Evolutionary conservation across 1,284 basidiomycete genomes (phyloP).

Genomic region (Puccinia novopanici): DNA sequence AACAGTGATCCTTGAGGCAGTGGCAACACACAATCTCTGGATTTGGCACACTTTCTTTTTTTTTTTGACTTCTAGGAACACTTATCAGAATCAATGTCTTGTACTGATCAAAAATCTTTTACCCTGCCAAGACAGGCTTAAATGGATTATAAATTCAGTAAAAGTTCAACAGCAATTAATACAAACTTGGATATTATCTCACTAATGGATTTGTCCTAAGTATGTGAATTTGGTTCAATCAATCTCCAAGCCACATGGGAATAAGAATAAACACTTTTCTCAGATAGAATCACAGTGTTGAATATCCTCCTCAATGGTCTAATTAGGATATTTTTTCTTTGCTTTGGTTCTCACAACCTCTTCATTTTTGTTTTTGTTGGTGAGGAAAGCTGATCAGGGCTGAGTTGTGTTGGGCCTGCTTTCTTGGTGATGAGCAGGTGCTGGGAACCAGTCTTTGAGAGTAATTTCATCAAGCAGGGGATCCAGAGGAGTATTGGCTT

Average conservation of each 20-base stretch:
- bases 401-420: too few species aligned
- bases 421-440: too few species aligned
- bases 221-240: neutral
- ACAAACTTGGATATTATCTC: conserved; percentile 2
- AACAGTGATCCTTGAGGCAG: conserved; percentile 3
- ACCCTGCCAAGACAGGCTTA: too few species aligned
- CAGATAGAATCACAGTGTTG: neutral
- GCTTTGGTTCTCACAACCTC: neutral
- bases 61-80: too few species aligned
- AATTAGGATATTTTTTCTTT: neutral
- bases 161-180: neutral
- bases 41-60: neutral
- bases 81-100: neutral
- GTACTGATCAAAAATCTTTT: neutral
- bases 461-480: neutral
- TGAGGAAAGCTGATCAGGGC: neutral
- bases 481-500: neutral
- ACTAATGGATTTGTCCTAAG: conserved; percentile 3
- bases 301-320: neutral
- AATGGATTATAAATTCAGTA: neutral
- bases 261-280: neutral
- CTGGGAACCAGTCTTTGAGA: too few species aligned
- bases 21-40: conserved; percentile 4
- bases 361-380: neutral
- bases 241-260: conserved; percentile 3